Conservation (phyloP, 1,139 yeast genomes). For the Zygosaccharomyces sapae region DNA sequence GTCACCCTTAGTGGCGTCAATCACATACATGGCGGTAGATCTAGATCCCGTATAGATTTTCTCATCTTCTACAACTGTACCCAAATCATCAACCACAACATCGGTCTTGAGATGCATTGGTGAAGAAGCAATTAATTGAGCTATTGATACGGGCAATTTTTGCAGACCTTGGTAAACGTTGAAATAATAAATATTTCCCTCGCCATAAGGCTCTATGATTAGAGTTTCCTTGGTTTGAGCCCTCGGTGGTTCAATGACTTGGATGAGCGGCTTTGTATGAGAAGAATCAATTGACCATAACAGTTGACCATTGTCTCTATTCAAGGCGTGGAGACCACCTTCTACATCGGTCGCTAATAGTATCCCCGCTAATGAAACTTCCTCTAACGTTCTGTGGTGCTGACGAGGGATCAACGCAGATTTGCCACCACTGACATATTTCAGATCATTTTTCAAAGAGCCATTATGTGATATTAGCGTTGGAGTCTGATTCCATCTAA, state of each 20-base stretch:
- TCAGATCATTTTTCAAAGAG: slow-evolving; percentile 1
- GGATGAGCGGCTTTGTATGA: slow-evolving; percentile 29
- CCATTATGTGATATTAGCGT: slow-evolving; percentile 5
- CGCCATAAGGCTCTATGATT: slow-evolving; percentile 89
- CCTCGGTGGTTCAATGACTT: slow-evolving; percentile 25
- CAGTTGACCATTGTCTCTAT: slow-evolving; percentile 69
- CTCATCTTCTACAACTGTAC: slow-evolving; percentile 57
- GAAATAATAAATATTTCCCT: slow-evolving; percentile 83
- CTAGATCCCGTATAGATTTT: slow-evolving; percentile 86
- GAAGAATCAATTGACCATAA: slow-evolving; percentile 68
- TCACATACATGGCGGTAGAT: slow-evolving; percentile 68
- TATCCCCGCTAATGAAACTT: slow-evolving; percentile 46
- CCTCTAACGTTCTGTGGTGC: slow-evolving; percentile 22
- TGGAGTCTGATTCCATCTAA: slow-evolving; percentile 5
- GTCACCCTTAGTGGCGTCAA: slow-evolving; percentile 74
- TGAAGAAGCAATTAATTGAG: slow-evolving; percentile 72
- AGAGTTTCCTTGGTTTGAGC: slow-evolving; percentile 42
- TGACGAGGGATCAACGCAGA: slow-evolving; percentile 16
- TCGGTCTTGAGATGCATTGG: slow-evolving; percentile 61
- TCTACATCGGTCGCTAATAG: slow-evolving; percentile 78
- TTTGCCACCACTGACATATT: slow-evolving; percentile 3
- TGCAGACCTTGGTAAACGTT: slow-evolving; percentile 73
- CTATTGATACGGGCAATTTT: slow-evolving; percentile 76
- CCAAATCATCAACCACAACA: slow-evolving; percentile 37
- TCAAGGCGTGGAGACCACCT: slow-evolving; percentile 81